Percentiles rank a stretch among this genome's conserved stretches.
Evolutionary conservation across 2,329 filamentous ascomycete species (phyloP).

Genomic region (Colletotrichum sidae): DNA sequence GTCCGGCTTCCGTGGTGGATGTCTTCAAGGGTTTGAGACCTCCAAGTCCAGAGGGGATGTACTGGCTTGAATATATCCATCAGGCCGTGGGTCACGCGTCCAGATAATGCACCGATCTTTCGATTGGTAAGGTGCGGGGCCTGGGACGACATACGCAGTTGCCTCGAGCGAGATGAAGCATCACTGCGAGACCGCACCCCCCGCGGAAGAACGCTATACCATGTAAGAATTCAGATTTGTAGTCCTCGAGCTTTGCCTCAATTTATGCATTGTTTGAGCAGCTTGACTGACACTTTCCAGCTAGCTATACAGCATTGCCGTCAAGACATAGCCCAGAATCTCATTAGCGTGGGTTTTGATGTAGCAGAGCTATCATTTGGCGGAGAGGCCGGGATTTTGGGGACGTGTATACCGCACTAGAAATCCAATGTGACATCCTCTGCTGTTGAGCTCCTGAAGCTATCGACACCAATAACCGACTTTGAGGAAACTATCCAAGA

Average conservation of each 20-base stretch:
- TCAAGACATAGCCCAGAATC: rapidly evolving
- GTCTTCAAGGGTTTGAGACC: constrained; percentile 6
- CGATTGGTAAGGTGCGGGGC: rapidly evolving
- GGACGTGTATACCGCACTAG: no score
- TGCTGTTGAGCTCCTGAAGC: no score
- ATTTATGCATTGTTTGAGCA: background rate
- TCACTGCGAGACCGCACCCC: background rate
- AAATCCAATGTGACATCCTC: no score
- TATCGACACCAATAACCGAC: no score
- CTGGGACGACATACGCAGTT: background rate
- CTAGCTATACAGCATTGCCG: background rate
- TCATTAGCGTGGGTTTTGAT: background rate
- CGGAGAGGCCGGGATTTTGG: no score
- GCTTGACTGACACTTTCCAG: no score
- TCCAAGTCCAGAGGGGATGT: background rate
- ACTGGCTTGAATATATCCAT: constrained; percentile 14
- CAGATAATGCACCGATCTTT: background rate
- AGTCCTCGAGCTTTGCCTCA: no score
- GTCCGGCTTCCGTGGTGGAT: constrained; percentile 22
- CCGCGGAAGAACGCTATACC: no score
- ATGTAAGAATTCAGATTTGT: no score
- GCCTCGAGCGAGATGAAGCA: background rate
- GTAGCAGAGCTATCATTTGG: no score
- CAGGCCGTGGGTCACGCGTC: background rate
- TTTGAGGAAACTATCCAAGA: no score